phyloP scores from a whole-genome alignment of 2,329 filamentous ascomycete species.

The Penicillium janthinellum region DNA sequence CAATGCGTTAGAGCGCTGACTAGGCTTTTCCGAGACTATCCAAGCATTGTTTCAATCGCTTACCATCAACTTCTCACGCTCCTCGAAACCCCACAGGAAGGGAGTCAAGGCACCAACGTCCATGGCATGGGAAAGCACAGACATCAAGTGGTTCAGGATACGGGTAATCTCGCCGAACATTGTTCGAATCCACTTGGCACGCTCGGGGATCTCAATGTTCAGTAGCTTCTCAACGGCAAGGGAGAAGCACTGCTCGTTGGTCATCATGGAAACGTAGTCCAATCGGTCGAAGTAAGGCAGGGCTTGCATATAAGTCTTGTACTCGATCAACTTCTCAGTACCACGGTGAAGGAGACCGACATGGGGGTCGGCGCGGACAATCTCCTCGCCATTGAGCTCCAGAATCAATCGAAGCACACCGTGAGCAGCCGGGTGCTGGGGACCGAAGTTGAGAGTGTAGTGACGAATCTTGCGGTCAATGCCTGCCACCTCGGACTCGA shows the following conservation, averaged over 20 bases:
- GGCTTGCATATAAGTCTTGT: constrained; percentile 98
- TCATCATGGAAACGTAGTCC: constrained; percentile 99
- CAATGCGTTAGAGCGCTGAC: constrained; percentile 20
- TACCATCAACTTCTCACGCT: constrained; percentile 99
- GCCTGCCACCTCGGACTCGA: constrained; percentile 48
- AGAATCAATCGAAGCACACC: constrained; percentile 96
- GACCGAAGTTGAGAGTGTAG: constrained; percentile 99
- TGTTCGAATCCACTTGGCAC: constrained; percentile 96
- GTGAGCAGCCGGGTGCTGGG: constrained; percentile 97
- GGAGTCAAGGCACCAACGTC: constrained; percentile 97
- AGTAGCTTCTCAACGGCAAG: constrained; percentile 96
- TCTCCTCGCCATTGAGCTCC: constrained; percentile 96
- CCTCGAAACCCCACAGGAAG: constrained; percentile 99
- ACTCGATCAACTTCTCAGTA: constrained; percentile 99
- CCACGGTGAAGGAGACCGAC: constrained; percentile 94
- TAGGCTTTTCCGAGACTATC: neutral
- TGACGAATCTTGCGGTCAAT: constrained; percentile 84
- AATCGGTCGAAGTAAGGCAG: constrained; percentile 98
- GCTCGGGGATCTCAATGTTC: constrained; percentile 91
- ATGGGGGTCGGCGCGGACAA: constrained; percentile 93
- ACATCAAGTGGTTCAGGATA: constrained; percentile 97
- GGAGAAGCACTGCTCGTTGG: constrained; percentile 97
- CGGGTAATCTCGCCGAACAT: constrained; percentile 94
- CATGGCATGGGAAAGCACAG: constrained; percentile 95
- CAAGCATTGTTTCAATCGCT: constrained; percentile 32